Evolutionary conservation across 352 stramenopile species (phyloP).

Genomic region (Elongisporangium anandrum): DNA sequence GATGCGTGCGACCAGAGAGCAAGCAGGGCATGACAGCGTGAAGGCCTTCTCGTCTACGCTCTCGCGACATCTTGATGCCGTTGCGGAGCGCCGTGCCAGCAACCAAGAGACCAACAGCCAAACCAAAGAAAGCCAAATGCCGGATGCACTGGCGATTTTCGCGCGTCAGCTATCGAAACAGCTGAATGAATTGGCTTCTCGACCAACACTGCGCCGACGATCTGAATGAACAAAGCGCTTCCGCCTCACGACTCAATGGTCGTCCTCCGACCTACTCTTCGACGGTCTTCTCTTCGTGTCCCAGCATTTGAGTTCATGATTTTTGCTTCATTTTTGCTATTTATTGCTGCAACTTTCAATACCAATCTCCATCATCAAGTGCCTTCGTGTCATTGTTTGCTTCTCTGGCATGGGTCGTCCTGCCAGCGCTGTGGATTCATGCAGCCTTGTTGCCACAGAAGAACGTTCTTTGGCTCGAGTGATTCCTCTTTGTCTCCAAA

Average conservation of each 20-base stretch:
- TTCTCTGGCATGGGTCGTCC: neutral
- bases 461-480: neutral
- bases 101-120: neutral
- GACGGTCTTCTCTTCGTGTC: neutral
- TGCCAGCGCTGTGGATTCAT: neutral
- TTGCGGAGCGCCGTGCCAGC: neutral
- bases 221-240: neutral
- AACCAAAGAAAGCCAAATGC: neutral
- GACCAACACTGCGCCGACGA: neutral
- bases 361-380: neutral
- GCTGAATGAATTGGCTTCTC: neutral
- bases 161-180: neutral
- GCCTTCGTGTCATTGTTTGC: neutral
- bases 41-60: neutral
- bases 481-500: neutral
- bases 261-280: neutral
- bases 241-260: no score
- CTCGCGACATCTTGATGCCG: neutral
- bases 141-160: neutral
- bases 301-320: neutral
- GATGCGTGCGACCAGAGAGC: neutral
- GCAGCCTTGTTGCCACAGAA: neutral
- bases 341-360: neutral
- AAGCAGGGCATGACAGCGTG: neutral
- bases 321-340: neutral